Base-by-base conservation (phyloP, 306 rosid species). In the Prunus mongolica region DNA sequence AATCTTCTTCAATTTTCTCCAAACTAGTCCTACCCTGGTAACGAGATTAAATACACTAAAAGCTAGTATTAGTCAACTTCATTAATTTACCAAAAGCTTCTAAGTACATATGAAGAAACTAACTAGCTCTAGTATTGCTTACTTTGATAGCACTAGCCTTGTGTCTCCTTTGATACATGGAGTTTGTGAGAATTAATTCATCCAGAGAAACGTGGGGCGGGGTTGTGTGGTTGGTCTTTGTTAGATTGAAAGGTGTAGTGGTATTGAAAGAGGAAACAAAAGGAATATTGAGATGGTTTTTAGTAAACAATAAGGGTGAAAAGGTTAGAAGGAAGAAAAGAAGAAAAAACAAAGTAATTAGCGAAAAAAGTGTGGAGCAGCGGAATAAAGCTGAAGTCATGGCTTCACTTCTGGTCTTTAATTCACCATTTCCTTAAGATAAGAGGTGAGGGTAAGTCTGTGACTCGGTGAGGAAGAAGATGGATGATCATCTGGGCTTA, bases 1-100 rank as follows among this genome's bases (percentile, higher is more conserved):
- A 84, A 22, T 65, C 87, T 65, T 78, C 82, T 24, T 86, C 92
- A 19, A 77, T 27, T 78, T 24, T 84, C 22, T 75, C 77, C 73
- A 67, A 19, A 34, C 68, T 72, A 32, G 64, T 76, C 41, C 38
- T 50, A 41, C 67, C 78, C 86, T 81, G 68, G 44, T 18, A 38
- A 84, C 57, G 2, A 8, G 18, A 25, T 55, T 30, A 64, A 54
- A 56, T 25, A 30, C 25, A 73, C 4, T 27, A 15, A 58, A 63
- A 66, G 6, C 24, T 18, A n/a, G 9, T 19, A 12, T 12, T 12
- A 47, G 50, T 12, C 32, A 27, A 66, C 46, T 34, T 7, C 8
- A 47, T 32, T 28, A 61, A 15, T 32, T 8, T 32, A 30, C 44
- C 30, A 60, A 51, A n/a, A 28, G n/a, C 30, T 13, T 22, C 19